Conservation (phyloP, 257 asterid species). For the Fraxinus anomala region DNA sequence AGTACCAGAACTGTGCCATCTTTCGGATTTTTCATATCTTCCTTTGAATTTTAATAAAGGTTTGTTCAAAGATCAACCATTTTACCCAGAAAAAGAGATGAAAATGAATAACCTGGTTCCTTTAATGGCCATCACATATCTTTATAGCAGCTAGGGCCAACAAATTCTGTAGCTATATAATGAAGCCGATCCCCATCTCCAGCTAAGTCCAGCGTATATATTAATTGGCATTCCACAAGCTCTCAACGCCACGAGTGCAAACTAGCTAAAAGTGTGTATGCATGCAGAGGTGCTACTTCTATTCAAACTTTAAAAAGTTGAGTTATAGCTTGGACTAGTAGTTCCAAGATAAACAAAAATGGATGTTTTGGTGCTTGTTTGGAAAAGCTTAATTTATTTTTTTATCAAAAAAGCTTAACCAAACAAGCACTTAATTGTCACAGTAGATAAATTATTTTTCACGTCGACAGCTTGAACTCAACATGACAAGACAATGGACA, state of each 20-base stretch:
- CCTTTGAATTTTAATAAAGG: not conserved
- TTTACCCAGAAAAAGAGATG: conserved; percentile 7
- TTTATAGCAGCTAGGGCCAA: not conserved
- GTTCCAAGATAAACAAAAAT: not conserved
- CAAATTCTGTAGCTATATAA: not conserved
- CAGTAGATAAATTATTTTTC: too few species aligned
- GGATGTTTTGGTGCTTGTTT: not conserved
- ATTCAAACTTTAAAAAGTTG: not conserved
- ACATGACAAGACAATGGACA: not conserved
- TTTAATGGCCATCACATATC: not conserved
- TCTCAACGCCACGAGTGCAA: not conserved
- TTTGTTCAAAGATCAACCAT: not conserved
- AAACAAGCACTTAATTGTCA: too few species aligned
- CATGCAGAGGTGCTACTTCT: not conserved
- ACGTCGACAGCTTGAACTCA: not conserved
- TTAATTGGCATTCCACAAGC: conserved; percentile 11
- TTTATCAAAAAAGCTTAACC: too few species aligned
- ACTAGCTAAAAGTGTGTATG: not conserved
- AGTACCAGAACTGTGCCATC: not conserved
- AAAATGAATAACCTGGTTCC: not conserved
- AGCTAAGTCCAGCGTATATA: conserved; percentile 11
- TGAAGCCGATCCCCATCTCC: conserved; percentile 16
- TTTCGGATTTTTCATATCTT: too few species aligned
- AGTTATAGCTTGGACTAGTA: not conserved
- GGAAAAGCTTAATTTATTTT: not conserved